A percentile compares a stretch with the other conserved stretches of the same genome.
phyloP scores from a whole-genome alignment of 306 rosid species.

The Canavalia ensiformis region DNA sequence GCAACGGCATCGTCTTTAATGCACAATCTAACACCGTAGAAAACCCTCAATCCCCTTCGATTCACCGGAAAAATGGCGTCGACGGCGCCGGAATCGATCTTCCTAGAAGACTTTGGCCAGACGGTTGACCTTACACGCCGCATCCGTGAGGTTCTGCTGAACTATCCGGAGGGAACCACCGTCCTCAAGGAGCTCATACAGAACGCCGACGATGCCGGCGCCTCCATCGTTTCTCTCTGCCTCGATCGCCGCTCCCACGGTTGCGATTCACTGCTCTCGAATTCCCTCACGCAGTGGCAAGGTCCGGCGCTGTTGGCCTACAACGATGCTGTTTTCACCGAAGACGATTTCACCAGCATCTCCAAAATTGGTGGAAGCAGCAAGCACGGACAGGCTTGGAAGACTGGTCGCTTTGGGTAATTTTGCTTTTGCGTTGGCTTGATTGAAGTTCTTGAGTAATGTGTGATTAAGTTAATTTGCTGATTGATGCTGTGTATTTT shows the following conservation, averaged over 20 bases:
- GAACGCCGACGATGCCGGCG: constrained; percentile 99
- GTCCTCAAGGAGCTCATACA: constrained; percentile 94
- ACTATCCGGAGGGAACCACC: constrained; percentile 98
- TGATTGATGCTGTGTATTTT: neutral
- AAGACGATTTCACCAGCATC: constrained; percentile 90
- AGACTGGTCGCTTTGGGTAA: constrained; percentile 98
- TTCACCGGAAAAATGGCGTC: constrained; percentile 54
- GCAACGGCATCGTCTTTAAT: neutral
- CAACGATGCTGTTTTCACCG: constrained; percentile 86
- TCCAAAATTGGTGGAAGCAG: constrained; percentile 95
- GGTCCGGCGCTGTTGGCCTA: constrained; percentile 90
- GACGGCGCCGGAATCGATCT: constrained; percentile 67
- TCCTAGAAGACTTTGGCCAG: constrained; percentile 95
- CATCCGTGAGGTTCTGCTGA: constrained; percentile 89
- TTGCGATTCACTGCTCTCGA: constrained; percentile 65
- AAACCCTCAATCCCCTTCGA: constrained; percentile 29
- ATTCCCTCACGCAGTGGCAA: constrained; percentile 83
- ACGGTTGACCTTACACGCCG: constrained; percentile 97
- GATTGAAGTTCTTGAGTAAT: neutral
- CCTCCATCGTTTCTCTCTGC: constrained; percentile 83
- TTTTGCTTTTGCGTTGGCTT: neutral
- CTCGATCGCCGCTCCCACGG: constrained; percentile 82
- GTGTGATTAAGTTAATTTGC: neutral
- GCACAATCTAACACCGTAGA: constrained; percentile 26
- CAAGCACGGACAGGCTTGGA: constrained; percentile 83